These are phyloP conservation scores for Gnaphalium uliginosum DNA, from an alignment of 129 eudicot genomes.

Conservation along the genomic window DNA sequence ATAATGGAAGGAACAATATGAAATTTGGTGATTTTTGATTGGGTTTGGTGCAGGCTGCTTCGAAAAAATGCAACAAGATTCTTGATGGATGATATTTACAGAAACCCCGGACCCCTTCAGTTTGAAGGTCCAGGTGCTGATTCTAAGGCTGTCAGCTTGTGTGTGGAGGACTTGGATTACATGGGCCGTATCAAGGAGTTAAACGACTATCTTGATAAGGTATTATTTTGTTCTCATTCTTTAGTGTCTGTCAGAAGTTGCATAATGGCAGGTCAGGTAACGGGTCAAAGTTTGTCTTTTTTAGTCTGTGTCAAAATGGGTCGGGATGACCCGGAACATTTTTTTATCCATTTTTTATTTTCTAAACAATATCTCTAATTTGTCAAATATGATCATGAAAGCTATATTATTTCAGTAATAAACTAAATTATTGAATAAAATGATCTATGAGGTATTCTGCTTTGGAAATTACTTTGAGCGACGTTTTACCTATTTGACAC, in stretches of 20 bases:
- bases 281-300: not conserved
- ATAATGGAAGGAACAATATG: not conserved
- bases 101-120: slow-evolving; percentile 99
- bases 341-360: not conserved
- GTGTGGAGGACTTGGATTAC: slow-evolving; percentile 96
- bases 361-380: not conserved
- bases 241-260: not conserved
- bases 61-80: slow-evolving; percentile 80
- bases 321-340: not conserved
- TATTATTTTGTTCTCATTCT: slow-evolving; percentile 17
- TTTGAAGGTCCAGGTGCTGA: slow-evolving; percentile 99
- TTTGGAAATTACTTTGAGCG: not conserved
- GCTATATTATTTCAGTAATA: not conserved
- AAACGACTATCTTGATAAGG: slow-evolving; percentile 90
- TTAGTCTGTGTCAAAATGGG: not conserved
- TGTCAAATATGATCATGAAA: slow-evolving; percentile 4
- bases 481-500: no score
- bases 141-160: slow-evolving; percentile 79
- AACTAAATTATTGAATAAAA: not conserved
- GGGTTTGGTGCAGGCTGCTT: slow-evolving; percentile 58
- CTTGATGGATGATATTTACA: slow-evolving; percentile 85
- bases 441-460: not conserved
- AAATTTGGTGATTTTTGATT: slow-evolving; percentile 12
- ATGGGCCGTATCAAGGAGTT: slow-evolving; percentile 96
- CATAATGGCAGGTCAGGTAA: not conserved